Percentiles rank a stretch among this genome's conserved stretches.
These are phyloP conservation scores for Clitopilus passeckerianus DNA, from an alignment of 768 basidiomycete species.

Conservation along the genomic window DNA sequence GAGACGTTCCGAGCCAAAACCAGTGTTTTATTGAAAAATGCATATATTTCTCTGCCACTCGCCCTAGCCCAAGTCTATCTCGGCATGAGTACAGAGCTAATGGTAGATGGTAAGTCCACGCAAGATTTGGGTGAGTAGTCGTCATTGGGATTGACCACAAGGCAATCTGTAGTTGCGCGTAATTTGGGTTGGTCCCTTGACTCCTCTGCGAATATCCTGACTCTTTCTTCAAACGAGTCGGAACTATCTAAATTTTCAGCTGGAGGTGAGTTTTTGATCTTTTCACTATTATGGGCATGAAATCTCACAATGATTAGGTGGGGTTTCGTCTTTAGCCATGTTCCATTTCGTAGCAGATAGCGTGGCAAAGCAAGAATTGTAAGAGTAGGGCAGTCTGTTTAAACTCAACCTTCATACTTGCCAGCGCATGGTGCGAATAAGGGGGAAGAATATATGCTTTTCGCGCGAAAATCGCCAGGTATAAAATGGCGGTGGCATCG, in stretches of 20 bases:
- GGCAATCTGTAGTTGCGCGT: constrained; percentile 29
- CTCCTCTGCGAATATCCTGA: constrained; percentile 35
- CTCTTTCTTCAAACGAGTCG: constrained; percentile 12
- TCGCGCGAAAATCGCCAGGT: not conserved
- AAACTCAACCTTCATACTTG: not conserved
- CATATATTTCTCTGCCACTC: constrained; percentile 60
- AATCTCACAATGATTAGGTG: not conserved
- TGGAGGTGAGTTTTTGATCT: not conserved
- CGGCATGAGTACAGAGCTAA: constrained; percentile 36
- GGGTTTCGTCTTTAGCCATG: constrained; percentile 37
- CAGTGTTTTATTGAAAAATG: constrained; percentile 49
- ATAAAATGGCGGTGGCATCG: not conserved
- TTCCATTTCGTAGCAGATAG: constrained; percentile 50
- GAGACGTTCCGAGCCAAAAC: constrained; percentile 58
- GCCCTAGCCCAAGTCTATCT: constrained; percentile 53
- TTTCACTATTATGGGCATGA: not conserved
- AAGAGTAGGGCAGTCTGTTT: constrained; percentile 1
- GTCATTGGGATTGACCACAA: not conserved
- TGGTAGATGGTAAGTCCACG: constrained; percentile 28
- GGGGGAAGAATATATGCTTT: not conserved
- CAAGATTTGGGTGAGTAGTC: not conserved
- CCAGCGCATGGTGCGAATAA: constrained; percentile 2
- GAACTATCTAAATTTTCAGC: not conserved
- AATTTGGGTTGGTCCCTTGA: constrained; percentile 50
- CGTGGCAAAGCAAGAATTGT: constrained; percentile 43